Evolutionary conservation across 169 alveolate species (phyloP), one percentile per base, ranked within the genome.

Genomic region (Plasmodium vinckei): DNA sequence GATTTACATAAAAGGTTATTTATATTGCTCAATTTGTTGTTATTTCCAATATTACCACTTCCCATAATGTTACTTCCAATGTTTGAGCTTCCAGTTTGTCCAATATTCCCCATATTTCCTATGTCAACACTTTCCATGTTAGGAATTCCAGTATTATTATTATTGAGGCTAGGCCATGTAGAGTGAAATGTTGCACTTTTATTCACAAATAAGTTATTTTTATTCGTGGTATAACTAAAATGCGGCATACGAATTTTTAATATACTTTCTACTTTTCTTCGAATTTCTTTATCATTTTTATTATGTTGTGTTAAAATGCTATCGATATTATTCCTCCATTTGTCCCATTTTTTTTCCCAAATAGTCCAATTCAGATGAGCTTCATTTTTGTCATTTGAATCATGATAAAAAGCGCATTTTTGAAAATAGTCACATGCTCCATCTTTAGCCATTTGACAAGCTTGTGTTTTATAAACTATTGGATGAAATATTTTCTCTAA

Each of bases 401-500:
- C 92, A 86, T 93, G 89, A 73, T 88, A 93, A 87, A 93, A 93
- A 21, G 94, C 92, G 84, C 95, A 93, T n/a, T 91, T 77, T 72
- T 91, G 89, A 54, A 93, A 84, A 44, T 90, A 93, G 70, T 64
- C 87, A 68, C 95, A 93, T 44, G 70, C 79, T 23, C 93, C 93
- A 63, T 73, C 73, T 53, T 63, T 59, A 9, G 94, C 82, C 95
- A 93, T 89, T 72, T 87, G 91, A 65, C 97, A 91, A 67, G 88
- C 93, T 68, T 94, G 94, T 21, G 96, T 95, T 69, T 93, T 94
- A 71, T 95, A 94, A 10, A 95, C 94, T 19, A 94, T 93, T 3
- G 97, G 97, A 64, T 95, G 97, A 71, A 95, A 95, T 39, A 95
- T 95, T 49, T 93, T 92, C 53, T 95, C 97, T 5, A 95, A 91